phyloP scores from a whole-genome alignment of 495 filamentous ascomycete species.

The Daldinia concentrica region DNA sequence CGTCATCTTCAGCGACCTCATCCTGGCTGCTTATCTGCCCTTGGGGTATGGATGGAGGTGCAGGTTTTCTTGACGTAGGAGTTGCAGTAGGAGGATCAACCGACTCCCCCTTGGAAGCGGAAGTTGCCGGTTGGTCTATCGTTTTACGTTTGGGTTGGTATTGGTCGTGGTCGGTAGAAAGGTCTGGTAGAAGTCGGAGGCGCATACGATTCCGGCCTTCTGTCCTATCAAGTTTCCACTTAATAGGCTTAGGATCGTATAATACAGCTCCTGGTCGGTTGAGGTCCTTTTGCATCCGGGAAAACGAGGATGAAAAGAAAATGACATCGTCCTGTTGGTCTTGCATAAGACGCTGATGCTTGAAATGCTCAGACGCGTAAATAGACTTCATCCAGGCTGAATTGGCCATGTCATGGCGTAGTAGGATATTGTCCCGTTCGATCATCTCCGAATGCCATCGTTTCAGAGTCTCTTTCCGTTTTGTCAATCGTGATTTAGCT shows the following conservation, averaged over 20 bases:
- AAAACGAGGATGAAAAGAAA: slow-evolving; percentile 77
- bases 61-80: slow-evolving; percentile 31
- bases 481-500: slow-evolving; percentile 70
- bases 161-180: slow-evolving; percentile 69
- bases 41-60: slow-evolving; percentile 23
- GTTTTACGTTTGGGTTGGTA: slow-evolving; percentile 85
- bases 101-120: slow-evolving; percentile 56
- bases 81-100: slow-evolving; percentile 33
- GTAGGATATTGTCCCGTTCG: slow-evolving; percentile 72
- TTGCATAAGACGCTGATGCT: slow-evolving; percentile 85
- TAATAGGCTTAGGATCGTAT: slow-evolving; percentile 67
- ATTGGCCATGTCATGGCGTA: slow-evolving; percentile 82
- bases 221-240: slow-evolving; percentile 93
- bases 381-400: slow-evolving; percentile 95
- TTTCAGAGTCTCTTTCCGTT: slow-evolving; percentile 82
- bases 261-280: slow-evolving; percentile 81
- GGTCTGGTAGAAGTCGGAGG: slow-evolving; percentile 81
- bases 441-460: slow-evolving; percentile 76
- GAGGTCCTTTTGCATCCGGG: slow-evolving; percentile 76
- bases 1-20: slow-evolving; percentile 44
- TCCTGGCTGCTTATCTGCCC: slow-evolving; percentile 29
- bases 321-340: slow-evolving; percentile 88
- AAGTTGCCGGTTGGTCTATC: slow-evolving; percentile 45
- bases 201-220: slow-evolving; percentile 97
- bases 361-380: slow-evolving; percentile 88